Evolutionary conservation across 176 grass and related monocot species (phyloP).

Genomic region (Phragmites australis): DNA sequence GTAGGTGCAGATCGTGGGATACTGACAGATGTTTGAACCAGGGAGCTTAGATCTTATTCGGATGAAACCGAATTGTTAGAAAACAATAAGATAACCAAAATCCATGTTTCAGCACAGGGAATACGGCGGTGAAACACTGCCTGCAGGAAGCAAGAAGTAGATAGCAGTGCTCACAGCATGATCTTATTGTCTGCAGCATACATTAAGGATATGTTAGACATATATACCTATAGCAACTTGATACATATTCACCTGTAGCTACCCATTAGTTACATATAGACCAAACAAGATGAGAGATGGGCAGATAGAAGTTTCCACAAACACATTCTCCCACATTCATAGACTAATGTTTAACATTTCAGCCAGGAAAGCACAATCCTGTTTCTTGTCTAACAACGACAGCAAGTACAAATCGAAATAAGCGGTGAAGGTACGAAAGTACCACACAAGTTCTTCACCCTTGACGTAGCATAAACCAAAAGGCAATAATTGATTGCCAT

Average conservation of each 20-base stretch:
- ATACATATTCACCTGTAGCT: background rate
- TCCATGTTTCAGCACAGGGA: slow-evolving; percentile 95
- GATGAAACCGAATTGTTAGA: too few relatives aligned
- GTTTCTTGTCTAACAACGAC: background rate
- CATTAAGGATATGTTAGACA: slow-evolving; percentile 24
- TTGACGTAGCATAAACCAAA: background rate
- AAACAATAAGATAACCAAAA: too few relatives aligned
- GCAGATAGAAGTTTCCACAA: background rate
- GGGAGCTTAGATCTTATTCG: too few relatives aligned
- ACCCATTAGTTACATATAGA: background rate
- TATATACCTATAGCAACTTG: background rate
- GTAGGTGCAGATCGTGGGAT: too few relatives aligned
- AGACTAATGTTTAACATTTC: background rate
- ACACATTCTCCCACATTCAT: background rate
- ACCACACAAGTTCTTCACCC: background rate
- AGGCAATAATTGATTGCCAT: background rate
- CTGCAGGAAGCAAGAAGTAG: slow-evolving; percentile 80
- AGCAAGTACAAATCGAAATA: background rate
- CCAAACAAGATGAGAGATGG: background rate
- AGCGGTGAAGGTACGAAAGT: too few relatives aligned
- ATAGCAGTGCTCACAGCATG: slow-evolving; percentile 90
- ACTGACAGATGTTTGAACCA: too few relatives aligned
- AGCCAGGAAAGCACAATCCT: background rate
- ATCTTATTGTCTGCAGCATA: slow-evolving; percentile 70
- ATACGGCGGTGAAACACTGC: slow-evolving; percentile 93